Evolutionary conservation across 2,329 filamentous ascomycete genomes (phyloP).

Genomic region (Macrophomina pseudophaseolina): DNA sequence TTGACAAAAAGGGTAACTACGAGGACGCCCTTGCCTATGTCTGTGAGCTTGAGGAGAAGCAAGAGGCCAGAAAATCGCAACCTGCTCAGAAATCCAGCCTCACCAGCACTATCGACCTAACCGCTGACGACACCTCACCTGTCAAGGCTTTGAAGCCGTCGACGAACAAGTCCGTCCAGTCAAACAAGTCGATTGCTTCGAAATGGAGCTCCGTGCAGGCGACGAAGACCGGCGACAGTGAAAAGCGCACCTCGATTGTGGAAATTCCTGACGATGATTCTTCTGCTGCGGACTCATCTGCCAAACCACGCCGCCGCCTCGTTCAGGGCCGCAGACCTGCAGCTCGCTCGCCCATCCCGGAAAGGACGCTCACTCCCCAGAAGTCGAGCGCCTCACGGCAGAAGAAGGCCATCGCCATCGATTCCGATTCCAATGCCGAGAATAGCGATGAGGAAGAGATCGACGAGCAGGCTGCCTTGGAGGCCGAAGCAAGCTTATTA

Average conservation of each 20-base stretch:
- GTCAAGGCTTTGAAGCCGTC: conserved; percentile 32
- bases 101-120: conserved; percentile 36
- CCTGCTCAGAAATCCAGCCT: too few relatives aligned
- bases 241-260: too few relatives aligned
- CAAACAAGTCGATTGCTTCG: conserved; percentile 61
- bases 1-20: conserved; percentile 57
- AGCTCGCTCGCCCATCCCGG: conserved; percentile 23
- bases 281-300: conserved; percentile 6
- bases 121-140: conserved; percentile 39
- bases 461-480: conserved; percentile 40
- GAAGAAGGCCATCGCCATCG: conserved; percentile 39
- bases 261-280: background rate
- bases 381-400: conserved; percentile 19
- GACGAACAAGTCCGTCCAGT: conserved; percentile 61
- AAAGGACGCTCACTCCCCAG: background rate
- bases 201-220: conserved; percentile 51
- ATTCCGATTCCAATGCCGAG: conserved; percentile 51
- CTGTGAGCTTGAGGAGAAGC: conserved; percentile 44
- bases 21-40: conserved; percentile 60
- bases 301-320: conserved; percentile 46
- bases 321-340: conserved; percentile 55
- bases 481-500: conserved; percentile 65
- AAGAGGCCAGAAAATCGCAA: background rate
- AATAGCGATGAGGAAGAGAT: conserved; percentile 22
- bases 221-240: conserved; percentile 31